Evolutionary conservation across 805 yeast species (phyloP).

Genomic region (Ogataea pignaliae): DNA sequence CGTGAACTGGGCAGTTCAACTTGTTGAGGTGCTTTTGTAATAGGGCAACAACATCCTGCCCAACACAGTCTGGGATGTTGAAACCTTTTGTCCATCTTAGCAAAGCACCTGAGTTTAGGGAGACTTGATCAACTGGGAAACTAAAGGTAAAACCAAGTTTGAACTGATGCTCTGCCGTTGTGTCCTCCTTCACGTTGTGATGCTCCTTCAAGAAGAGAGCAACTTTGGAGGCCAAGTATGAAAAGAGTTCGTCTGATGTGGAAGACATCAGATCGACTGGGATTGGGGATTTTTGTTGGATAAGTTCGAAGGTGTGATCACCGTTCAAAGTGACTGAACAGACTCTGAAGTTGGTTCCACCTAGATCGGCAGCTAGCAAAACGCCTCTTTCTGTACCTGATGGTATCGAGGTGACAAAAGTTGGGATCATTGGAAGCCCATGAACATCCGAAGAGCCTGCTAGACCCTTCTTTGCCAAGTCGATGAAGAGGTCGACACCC

Average conservation of each 20-base stretch:
- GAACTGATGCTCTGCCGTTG: constrained; percentile 30
- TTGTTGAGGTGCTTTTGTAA: constrained; percentile 67
- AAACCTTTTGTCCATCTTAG: constrained; percentile 98
- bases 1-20: constrained; percentile 56
- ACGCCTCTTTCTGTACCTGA: constrained; percentile 81
- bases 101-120: constrained; percentile 71
- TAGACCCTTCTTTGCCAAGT: constrained; percentile 60
- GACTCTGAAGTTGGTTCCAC: constrained; percentile 95
- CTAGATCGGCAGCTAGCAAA: constrained; percentile 86
- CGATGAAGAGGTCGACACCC: constrained; percentile 53
- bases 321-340: constrained; percentile 80
- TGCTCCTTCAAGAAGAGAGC: constrained; percentile 59
- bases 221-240: constrained; percentile 70
- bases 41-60: constrained; percentile 70
- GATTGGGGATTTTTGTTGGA: constrained; percentile 73
- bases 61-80: constrained; percentile 79
- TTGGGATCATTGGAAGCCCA: constrained; percentile 88
- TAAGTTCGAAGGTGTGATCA: constrained; percentile 70
- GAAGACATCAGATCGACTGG: constrained; percentile 73
- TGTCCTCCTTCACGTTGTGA: constrained; percentile 40
- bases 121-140: constrained; percentile 87
- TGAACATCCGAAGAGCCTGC: constrained; percentile 34
- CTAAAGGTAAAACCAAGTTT: constrained; percentile 92
- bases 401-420: constrained; percentile 82
- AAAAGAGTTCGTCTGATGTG: constrained; percentile 63